Conservation (phyloP, 2,329 filamentous ascomycete species). For the Coleophoma eucalyptorum region DNA sequence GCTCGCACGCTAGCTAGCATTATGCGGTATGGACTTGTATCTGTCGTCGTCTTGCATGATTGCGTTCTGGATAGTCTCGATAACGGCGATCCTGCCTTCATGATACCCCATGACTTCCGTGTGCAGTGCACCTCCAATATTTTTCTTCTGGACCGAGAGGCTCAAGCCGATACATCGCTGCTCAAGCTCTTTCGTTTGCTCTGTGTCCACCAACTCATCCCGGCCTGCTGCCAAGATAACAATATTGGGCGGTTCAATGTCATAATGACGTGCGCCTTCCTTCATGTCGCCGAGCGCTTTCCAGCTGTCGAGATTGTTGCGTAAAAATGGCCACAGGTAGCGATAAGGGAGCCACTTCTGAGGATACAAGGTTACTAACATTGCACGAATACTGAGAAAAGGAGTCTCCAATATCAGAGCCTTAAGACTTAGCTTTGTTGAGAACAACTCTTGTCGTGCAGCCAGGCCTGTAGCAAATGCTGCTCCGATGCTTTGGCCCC, state of each 20-base stretch:
- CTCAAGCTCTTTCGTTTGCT: slow-evolving; percentile 43
- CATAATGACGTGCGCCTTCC: slow-evolving; percentile 20
- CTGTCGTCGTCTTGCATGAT: background rate
- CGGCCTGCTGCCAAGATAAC: slow-evolving; percentile 45
- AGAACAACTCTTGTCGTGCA: slow-evolving; percentile 8
- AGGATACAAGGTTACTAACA: slow-evolving; percentile 71
- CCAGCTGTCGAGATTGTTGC: slow-evolving; percentile 57
- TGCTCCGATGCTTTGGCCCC: slow-evolving; percentile 76
- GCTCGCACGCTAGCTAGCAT: no score
- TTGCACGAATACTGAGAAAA: slow-evolving; percentile 65
- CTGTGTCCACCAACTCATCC: slow-evolving; percentile 54
- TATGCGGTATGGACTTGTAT: no score
- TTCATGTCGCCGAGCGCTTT: slow-evolving; percentile 43
- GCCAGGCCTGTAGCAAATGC: slow-evolving; percentile 60
- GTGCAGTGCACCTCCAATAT: slow-evolving; percentile 48
- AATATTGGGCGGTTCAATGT: slow-evolving; percentile 9
- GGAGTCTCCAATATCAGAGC: slow-evolving; percentile 71
- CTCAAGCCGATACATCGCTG: slow-evolving; percentile 43
- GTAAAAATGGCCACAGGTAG: slow-evolving; percentile 69
- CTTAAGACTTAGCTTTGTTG: slow-evolving; percentile 21
- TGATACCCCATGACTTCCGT: slow-evolving; percentile 48
- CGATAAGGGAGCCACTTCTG: slow-evolving; percentile 78
- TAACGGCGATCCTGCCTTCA: slow-evolving; percentile 40
- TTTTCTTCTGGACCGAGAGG: slow-evolving; percentile 39
- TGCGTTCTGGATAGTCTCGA: slow-evolving; percentile 33